Base-by-base conservation (phyloP, 2,329 filamentous ascomycete genomes). In the Fusarium tricinctum region DNA sequence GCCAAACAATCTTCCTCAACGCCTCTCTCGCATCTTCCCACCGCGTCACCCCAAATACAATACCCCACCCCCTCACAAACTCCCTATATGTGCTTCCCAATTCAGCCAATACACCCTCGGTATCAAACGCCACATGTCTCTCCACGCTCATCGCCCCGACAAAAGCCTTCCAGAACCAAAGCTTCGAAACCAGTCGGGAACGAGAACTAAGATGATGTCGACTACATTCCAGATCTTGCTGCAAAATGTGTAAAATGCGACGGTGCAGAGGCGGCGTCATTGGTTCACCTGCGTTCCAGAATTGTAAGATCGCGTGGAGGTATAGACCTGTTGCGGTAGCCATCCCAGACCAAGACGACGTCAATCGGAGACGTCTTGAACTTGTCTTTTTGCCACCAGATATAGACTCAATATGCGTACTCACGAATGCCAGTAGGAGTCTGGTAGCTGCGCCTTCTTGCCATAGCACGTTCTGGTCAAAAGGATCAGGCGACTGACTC, bases 141-240 rank as follows among this genome's bases (percentile, higher is more conserved):
- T 50, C 59, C 9, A 73, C 38, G 13, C 68, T 73, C 14, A 73
- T 65, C 0, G 58, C 61, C 2, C 66, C 66, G 2, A 63, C 6
- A n/a, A 72, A 73, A 2, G 58, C 70, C 26, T 69, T 68, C 71
- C 70, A 73, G 2, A 71, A 44, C 70, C 71, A 71, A 12, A 71
- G 44, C 14, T 68, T 38, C 0, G 47, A 47, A 2, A 43, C 22
- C 0, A 20, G 12, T 1, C 19, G 26, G 3, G 46, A 28, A 2
- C 39, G 17, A 15, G 30, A 33, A 33, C 30, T 15, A 15, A 33
- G 30, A 15, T 33, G 30, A 4, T 33, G 39, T 2, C 50, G 26
- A 4, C 19, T 28, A 5, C 33, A 23, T 3, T 68, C 51, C 0
- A 71, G 44, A 8, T 71, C 70, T 1, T 48, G 49, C 15, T 64